These are phyloP conservation scores for Homolaphlyctis polyrhiza DNA, from an alignment of 371 early-diverging fungal species.

Conservation along the genomic window DNA sequence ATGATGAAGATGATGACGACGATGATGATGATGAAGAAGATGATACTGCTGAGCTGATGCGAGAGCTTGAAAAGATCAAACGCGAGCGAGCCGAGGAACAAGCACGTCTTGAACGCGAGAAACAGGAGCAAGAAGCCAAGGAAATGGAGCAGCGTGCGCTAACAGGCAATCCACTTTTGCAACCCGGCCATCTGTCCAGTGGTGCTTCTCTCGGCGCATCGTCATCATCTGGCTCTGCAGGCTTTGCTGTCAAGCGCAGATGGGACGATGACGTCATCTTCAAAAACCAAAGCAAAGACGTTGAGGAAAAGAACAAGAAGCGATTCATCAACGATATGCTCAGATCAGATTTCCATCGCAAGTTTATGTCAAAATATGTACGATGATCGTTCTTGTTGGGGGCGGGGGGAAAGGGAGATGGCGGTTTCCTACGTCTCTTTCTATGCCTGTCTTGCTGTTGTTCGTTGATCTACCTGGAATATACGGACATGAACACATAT, in stretches of 20 bases:
- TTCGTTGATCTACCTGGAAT: too few relatives aligned
- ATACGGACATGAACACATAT: too few relatives aligned
- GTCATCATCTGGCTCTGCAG: slow-evolving; percentile 17
- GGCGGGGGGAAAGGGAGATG: too few relatives aligned
- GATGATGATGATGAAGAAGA: slow-evolving; percentile 71
- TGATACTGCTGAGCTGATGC: slow-evolving; percentile 82
- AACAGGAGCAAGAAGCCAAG: slow-evolving; percentile 55
- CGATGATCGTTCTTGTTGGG: too few relatives aligned
- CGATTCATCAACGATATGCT: slow-evolving; percentile 94
- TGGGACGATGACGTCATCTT: slow-evolving; percentile 98
- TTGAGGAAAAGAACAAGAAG: slow-evolving; percentile 81
- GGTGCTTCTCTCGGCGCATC: neutral
- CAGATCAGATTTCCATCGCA: slow-evolving; percentile 91
- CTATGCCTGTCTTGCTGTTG: too few relatives aligned
- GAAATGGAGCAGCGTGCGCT: slow-evolving; percentile 52
- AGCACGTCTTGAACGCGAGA: slow-evolving; percentile 68
- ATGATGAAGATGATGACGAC: slow-evolving; percentile 49
- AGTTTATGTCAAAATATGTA: slow-evolving; percentile 83
- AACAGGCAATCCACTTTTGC: slow-evolving; percentile 81
- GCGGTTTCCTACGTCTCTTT: too few relatives aligned
- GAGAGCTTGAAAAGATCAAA: slow-evolving; percentile 92
- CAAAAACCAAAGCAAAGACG: slow-evolving; percentile 88
- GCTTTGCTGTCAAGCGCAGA: slow-evolving; percentile 85
- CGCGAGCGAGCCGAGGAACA: slow-evolving; percentile 89
- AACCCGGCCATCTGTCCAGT: slow-evolving; percentile 30